A percentile compares a stretch with the other conserved stretches of the same genome.
phyloP scores from a whole-genome alignment of 2,329 filamentous ascomycete species.

The Sclerotinia trifoliorum region DNA sequence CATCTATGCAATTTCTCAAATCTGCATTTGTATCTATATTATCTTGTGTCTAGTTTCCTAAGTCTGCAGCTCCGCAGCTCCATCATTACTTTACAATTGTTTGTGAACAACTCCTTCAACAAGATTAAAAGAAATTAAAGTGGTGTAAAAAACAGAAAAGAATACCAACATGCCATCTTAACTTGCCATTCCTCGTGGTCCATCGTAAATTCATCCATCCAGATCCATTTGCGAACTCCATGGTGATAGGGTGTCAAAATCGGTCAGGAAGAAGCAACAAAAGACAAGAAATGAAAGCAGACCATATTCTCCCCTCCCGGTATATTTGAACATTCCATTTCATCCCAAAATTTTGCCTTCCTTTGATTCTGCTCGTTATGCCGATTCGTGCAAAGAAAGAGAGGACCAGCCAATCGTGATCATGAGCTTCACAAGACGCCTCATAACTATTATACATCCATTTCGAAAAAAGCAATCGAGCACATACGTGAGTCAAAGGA shows the following conservation, averaged over 20 bases:
- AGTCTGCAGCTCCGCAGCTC: not conserved
- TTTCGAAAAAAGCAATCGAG: not conserved
- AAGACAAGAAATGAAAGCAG: not conserved
- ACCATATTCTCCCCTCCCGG: not conserved
- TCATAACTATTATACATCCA: not conserved
- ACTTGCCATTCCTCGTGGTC: not conserved
- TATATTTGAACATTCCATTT: not conserved
- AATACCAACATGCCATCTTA: not conserved
- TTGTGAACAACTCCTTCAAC: not conserved
- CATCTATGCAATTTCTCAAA: not conserved
- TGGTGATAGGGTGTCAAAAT: constrained; percentile 1
- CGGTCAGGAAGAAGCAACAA: not conserved
- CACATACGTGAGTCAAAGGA: not conserved
- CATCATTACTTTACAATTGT: not conserved
- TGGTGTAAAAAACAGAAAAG: not conserved
- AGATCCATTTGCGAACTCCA: not conserved
- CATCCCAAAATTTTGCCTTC: not conserved
- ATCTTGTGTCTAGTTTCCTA: too few relatives aligned
- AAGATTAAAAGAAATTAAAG: not conserved
- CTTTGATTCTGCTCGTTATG: not conserved
- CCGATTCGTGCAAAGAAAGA: constrained; percentile 8
- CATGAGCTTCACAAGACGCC: constrained; percentile 10
- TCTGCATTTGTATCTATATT: not conserved
- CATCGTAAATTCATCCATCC: not conserved
- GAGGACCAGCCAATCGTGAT: not conserved